These are phyloP conservation scores for Vaccinium corymbosum DNA, from an alignment of 148 eudicot genomes.

Conservation along the genomic window DNA sequence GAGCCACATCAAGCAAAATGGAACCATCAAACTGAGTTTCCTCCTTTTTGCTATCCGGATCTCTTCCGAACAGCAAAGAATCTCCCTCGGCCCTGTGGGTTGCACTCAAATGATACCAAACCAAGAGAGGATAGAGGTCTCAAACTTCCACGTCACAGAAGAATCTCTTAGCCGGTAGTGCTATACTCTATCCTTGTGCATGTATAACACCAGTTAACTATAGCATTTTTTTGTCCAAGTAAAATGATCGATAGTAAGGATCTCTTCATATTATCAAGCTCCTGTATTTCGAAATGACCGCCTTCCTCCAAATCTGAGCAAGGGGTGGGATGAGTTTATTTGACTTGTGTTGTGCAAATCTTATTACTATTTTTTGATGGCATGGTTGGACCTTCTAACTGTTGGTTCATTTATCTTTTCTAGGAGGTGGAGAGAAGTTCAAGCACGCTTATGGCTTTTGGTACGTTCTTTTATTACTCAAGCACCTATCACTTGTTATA, in stretches of 20 bases:
- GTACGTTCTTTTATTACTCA: slow-evolving; percentile 35
- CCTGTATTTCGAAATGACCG: not conserved
- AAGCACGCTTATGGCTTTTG: slow-evolving; percentile 68
- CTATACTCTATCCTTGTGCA: not conserved
- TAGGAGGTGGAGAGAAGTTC: slow-evolving; percentile 95
- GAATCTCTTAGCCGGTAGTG: not conserved
- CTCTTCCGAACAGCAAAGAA: not conserved
- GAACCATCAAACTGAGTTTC: not conserved
- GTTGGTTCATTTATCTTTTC: slow-evolving; percentile 1
- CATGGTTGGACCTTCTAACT: not conserved
- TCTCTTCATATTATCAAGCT: not conserved
- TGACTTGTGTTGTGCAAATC: not conserved
- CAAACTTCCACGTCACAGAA: not conserved
- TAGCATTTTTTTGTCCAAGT: not conserved
- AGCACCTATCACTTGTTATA: not conserved
- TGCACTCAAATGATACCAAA: not conserved
- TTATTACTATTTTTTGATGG: slow-evolving; percentile 6
- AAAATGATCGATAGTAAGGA: not conserved
- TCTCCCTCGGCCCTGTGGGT: not conserved
- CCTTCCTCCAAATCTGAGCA: not conserved
- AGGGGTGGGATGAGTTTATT: not conserved
- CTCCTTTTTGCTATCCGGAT: not conserved
- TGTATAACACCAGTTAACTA: not conserved
- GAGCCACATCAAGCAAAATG: not conserved
- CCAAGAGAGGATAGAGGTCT: not conserved